Percentiles rank a stretch among this genome's conserved stretches.
These are phyloP conservation scores for Megacollybia marginata DNA, from an alignment of 768 basidiomycete genomes.

Conservation along the genomic window DNA sequence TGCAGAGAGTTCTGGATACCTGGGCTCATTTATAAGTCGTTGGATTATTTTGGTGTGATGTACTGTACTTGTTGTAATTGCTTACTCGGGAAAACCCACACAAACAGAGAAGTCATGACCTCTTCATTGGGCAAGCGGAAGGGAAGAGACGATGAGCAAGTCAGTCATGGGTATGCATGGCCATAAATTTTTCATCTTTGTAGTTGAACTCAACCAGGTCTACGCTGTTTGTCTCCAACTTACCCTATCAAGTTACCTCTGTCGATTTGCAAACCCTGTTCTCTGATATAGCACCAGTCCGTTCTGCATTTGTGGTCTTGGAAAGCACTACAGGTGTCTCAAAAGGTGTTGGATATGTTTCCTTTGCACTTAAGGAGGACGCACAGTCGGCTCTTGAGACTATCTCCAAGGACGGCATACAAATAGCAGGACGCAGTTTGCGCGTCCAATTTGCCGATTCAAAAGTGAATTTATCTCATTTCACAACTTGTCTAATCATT, in stretches of 20 bases:
- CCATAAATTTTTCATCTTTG: not conserved
- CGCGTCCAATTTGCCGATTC: constrained; percentile 75
- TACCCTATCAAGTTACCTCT: constrained; percentile 87
- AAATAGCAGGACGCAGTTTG: constrained; percentile 59
- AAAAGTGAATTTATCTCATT: constrained; percentile 42
- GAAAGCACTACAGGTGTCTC: constrained; percentile 68
- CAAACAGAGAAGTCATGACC: constrained; percentile 4
- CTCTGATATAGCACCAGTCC: constrained; percentile 92
- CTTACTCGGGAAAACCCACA: not conserved
- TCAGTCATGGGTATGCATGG: constrained; percentile 26
- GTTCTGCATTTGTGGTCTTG: constrained; percentile 88
- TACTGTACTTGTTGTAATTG: no score
- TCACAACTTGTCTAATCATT: not conserved
- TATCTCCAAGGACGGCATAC: constrained; percentile 57
- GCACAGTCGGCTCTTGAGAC: constrained; percentile 68
- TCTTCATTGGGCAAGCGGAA: constrained; percentile 37
- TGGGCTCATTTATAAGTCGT: constrained; percentile 23
- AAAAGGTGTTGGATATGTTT: constrained; percentile 95
- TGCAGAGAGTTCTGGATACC: constrained; percentile 31
- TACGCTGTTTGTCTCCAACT: constrained; percentile 89
- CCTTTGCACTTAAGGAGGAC: constrained; percentile 85
- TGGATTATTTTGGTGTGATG: not conserved
- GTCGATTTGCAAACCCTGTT: constrained; percentile 88
- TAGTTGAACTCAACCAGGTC: constrained; percentile 34
- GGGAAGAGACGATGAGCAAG: constrained; percentile 25